Conservation (phyloP, 805 yeast genomes). For the Candida insectorum region DNA sequence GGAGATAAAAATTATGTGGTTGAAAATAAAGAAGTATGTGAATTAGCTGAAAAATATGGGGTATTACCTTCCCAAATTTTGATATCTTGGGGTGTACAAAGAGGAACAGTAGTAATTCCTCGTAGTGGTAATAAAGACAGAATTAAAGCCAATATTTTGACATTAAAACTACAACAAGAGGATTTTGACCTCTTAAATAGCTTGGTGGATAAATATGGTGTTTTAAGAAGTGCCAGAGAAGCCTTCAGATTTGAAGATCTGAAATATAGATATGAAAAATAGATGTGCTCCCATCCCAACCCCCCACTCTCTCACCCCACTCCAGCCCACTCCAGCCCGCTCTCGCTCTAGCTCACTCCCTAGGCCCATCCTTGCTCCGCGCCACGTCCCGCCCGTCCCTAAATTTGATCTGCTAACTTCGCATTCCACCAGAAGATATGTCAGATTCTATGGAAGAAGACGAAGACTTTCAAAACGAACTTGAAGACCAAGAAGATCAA, state of each 20-base stretch:
- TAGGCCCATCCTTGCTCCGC: too few relatives aligned
- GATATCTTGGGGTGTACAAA: slow-evolving; percentile 82
- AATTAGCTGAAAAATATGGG: slow-evolving; percentile 53
- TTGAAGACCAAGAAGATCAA: slow-evolving; percentile 6
- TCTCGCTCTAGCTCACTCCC: too few relatives aligned
- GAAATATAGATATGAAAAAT: too few relatives aligned
- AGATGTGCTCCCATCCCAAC: background rate
- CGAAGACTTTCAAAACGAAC: slow-evolving; percentile 11
- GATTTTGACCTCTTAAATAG: slow-evolving; percentile 20
- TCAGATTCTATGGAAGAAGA: slow-evolving; percentile 18
- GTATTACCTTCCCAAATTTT: slow-evolving; percentile 65
- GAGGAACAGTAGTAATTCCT: slow-evolving; percentile 74
- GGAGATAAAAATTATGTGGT: slow-evolving; percentile 75
- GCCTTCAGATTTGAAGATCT: slow-evolving; percentile 7
- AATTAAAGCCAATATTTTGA: slow-evolving; percentile 53
- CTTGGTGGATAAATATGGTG: slow-evolving; percentile 8
- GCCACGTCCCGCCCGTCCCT: too few relatives aligned
- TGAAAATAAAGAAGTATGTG: slow-evolving; percentile 48
- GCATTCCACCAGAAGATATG: too few relatives aligned
- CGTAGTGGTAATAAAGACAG: slow-evolving; percentile 68
- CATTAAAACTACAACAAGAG: slow-evolving; percentile 28
- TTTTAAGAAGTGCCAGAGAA: slow-evolving; percentile 8
- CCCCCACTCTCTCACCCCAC: background rate
- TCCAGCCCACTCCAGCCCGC: too few relatives aligned
- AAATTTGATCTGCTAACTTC: too few relatives aligned